Conservation (phyloP, 345 rosid species). For the Sapria himalayana region DNA sequence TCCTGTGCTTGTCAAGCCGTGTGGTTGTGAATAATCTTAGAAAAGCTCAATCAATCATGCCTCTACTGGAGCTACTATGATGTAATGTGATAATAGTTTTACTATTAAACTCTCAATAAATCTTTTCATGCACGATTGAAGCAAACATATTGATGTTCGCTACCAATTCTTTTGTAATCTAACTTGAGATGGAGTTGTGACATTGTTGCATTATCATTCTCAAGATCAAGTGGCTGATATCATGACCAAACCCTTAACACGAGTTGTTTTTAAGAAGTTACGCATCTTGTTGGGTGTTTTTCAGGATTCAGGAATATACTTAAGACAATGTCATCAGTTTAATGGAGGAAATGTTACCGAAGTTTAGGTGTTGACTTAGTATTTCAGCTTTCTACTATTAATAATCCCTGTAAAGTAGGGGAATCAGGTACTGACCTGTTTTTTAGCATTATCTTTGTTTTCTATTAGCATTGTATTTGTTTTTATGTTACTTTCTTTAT, state of each 20-base stretch:
- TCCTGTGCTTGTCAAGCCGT: neutral
- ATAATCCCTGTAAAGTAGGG: neutral
- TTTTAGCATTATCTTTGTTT: neutral
- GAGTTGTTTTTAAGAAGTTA: neutral
- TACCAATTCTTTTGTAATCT: neutral
- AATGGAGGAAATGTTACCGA: neutral
- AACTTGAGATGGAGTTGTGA: neutral
- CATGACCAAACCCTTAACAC: conserved; percentile 1
- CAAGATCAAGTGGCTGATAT: neutral
- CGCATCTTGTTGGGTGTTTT: neutral
- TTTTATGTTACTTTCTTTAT: neutral
- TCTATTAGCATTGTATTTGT: neutral
- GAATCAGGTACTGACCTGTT: neutral
- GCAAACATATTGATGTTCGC: neutral
- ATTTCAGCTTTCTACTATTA: neutral
- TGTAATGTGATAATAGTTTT: neutral
- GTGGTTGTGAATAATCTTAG: neutral
- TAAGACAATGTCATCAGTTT: neutral
- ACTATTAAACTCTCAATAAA: neutral
- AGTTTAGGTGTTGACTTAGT: neutral
- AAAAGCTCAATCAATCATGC: neutral
- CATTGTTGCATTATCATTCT: neutral
- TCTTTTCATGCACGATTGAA: neutral
- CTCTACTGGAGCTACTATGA: neutral
- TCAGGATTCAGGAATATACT: neutral